These are phyloP conservation scores for Chlorophyllum brunneum DNA, from an alignment of 768 basidiomycete species.

Conservation along the genomic window DNA sequence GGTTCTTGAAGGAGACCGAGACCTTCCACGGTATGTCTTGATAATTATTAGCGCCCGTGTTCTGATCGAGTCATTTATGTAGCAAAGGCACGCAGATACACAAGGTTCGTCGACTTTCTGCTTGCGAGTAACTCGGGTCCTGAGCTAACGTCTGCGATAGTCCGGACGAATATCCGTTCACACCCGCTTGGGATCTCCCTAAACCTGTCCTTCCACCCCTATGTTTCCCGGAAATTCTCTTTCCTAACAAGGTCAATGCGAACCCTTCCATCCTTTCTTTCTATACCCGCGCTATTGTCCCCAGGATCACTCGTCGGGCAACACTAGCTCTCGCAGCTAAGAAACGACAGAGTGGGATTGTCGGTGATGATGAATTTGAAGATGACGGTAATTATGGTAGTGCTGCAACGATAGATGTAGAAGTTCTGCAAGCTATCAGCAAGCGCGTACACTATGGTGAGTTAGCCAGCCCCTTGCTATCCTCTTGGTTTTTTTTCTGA, in stretches of 20 bases:
- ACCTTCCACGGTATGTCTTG: slow-evolving; percentile 79
- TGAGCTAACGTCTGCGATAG: slow-evolving; percentile 35
- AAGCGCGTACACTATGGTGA: slow-evolving; percentile 97
- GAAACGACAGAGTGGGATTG: slow-evolving; percentile 66
- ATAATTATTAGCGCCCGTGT: slow-evolving; percentile 5
- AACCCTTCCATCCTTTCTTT: slow-evolving; percentile 86
- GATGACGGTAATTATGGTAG: slow-evolving; percentile 99
- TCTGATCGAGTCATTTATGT: slow-evolving; percentile 12
- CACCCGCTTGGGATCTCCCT: slow-evolving; percentile 60
- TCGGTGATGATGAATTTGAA: slow-evolving; percentile 66
- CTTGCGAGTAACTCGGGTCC: neutral
- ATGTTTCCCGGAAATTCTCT: slow-evolving; percentile 71
- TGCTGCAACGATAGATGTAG: slow-evolving; percentile 90
- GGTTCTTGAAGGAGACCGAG: slow-evolving; percentile 96
- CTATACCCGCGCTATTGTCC: slow-evolving; percentile 86
- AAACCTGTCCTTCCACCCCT: slow-evolving; percentile 74
- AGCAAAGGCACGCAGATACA: slow-evolving; percentile 96
- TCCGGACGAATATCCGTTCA: slow-evolving; percentile 98
- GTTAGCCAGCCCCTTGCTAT: slow-evolving; percentile 17
- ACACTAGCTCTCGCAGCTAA: slow-evolving; percentile 61
- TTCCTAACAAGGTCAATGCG: slow-evolving; percentile 78
- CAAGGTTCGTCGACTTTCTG: slow-evolving; percentile 52
- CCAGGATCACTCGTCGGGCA: slow-evolving; percentile 77
- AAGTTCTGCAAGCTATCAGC: slow-evolving; percentile 96
- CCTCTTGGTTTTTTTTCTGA: neutral